These are phyloP conservation scores for Shiraia bambusicola DNA, from an alignment of 2,329 filamentous ascomycete genomes.

Conservation along the genomic window DNA sequence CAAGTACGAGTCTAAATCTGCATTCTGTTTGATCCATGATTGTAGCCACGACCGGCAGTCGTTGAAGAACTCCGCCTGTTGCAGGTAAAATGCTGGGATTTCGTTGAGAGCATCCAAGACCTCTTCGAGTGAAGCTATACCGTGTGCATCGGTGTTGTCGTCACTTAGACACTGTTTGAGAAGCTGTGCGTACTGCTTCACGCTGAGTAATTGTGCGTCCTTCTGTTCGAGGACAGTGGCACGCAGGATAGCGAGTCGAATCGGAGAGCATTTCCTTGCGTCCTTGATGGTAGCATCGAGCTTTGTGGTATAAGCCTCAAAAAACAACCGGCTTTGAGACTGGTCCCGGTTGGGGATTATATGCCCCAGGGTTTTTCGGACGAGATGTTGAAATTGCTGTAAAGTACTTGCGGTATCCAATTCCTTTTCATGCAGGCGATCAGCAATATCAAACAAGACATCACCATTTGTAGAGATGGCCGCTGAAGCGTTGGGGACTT, in stretches of 20 bases:
- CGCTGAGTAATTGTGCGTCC: constrained; percentile 20
- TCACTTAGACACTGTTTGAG: constrained; percentile 23
- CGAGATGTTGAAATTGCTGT: constrained; percentile 29
- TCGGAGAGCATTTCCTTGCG: constrained; percentile 21
- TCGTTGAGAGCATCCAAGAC: constrained; percentile 35
- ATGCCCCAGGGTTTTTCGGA: constrained; percentile 29
- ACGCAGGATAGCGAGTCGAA: constrained; percentile 28
- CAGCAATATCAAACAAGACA: constrained; percentile 30
- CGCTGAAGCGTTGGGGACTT: constrained; percentile 39
- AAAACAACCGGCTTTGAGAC: constrained; percentile 33
- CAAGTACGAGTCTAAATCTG: constrained; percentile 23
- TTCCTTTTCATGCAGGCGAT: constrained; percentile 21
- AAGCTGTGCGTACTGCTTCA: constrained; percentile 25
- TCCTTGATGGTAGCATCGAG: constrained; percentile 23
- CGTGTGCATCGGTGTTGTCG: constrained; percentile 5
- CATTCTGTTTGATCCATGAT: constrained; percentile 23
- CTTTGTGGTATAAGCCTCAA: constrained; percentile 29
- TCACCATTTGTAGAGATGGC: constrained; percentile 31
- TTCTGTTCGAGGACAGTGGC: constrained; percentile 28
- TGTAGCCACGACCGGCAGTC: constrained; percentile 20
- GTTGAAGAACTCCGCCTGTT: constrained; percentile 17
- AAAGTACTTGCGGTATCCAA: constrained; percentile 15
- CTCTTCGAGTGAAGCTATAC: constrained; percentile 11
- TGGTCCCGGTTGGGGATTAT: constrained; percentile 39
- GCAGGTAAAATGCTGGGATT: constrained; percentile 19